Evolutionary conservation across 306 rosid genomes (phyloP), one percentile per base, ranked within the genome.

Genomic region (Sphenostylis stenocarpa): DNA sequence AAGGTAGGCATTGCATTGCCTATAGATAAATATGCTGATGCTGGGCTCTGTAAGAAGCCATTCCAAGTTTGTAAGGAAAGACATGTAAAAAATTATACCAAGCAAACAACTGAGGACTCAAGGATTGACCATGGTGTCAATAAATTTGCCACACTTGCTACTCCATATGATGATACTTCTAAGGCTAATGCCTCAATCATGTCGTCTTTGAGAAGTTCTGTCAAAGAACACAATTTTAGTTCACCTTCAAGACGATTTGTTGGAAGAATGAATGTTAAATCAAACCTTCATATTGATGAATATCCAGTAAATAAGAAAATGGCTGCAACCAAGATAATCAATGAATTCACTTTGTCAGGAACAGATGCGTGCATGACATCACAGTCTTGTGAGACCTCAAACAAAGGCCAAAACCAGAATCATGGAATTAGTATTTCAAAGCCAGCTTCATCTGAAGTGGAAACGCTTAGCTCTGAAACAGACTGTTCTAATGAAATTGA

Each of bases 401-500:
- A 79, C 57, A 81, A 84, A 86, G 68, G 63, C 75, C 75, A 44
- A 31, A 57, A 77, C 20, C 80, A 61, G 66, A 75, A 79, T 38
- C 83, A 55, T 67, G 71, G 31, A 21, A 49, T 26, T 33, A 34
- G 64, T 65, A 34, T 11, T 58, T 53, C 85, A 76, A 78, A 77
- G 55, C 76, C 80, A 31, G 68, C 78, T 58, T 63, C 52, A 21
- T 71, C 47, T 13, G 88, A 83, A 83, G 88, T 48, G 70, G 24
- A 77, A 34, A 66, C 57, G 41, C 13, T 36, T 52, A 70, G 82
- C 28, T 61, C 79, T 45, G 45, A 26, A 15, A 64, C 47, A 31
- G 82, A 85, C 71, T 78, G 45, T 75, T 57, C 77, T 45, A 47
- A 73, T 29, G 80, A 76, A 74, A 78, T 57, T 75, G 92, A 84